Evolutionary conservation across 1,284 basidiomycete species (phyloP).

Genomic region (Vanrija sp.): DNA sequence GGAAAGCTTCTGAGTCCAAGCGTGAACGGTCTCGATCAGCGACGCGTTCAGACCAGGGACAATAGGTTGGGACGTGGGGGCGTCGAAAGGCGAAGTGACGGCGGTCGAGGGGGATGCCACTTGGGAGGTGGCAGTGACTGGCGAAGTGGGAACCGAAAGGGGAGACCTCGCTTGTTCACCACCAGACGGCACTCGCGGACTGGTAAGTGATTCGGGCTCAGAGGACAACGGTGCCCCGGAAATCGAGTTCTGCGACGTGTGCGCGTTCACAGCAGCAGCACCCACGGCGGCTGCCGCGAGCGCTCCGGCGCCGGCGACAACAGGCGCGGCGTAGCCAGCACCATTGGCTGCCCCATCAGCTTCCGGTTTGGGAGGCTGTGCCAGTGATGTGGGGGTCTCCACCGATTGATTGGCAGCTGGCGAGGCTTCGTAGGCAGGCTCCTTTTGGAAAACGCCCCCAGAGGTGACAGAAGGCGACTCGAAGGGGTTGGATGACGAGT

Average conservation of each 20-base stretch:
- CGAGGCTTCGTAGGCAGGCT: no score
- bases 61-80: neutral
- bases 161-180: neutral
- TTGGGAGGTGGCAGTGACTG: neutral
- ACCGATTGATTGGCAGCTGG: no score
- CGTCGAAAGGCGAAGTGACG: constrained; percentile 7
- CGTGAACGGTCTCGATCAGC: constrained; percentile 54
- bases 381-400: no score
- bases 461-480: constrained; percentile 29
- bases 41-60: constrained; percentile 46
- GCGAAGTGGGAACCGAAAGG: constrained; percentile 5
- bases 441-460: no score
- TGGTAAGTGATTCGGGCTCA: neutral
- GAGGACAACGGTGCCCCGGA: neutral
- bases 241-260: neutral
- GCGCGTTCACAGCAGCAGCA: neutral
- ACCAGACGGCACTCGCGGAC: no score
- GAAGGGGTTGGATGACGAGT: constrained; percentile 41
- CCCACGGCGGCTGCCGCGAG: neutral
- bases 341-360: no score
- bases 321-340: neutral
- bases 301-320: constrained; percentile 4
- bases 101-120: neutral
- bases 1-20: constrained; percentile 40
- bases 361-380: no score